Evolutionary conservation across 2,329 filamentous ascomycete genomes (phyloP).

Genomic region (Cytospora chrysosperma): DNA sequence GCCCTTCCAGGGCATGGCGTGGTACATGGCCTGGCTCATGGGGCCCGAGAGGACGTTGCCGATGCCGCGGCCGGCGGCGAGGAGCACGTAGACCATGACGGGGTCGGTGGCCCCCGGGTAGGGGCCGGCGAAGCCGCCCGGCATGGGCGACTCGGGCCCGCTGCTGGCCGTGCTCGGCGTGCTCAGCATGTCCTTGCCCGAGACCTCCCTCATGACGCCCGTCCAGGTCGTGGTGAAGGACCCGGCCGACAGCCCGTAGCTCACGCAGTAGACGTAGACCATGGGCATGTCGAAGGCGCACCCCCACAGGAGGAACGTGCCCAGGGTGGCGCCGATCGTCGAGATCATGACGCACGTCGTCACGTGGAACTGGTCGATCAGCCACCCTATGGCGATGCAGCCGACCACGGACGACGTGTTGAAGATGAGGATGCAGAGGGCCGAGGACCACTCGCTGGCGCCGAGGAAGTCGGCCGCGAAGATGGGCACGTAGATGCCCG

Average conservation of each 20-base stretch:
- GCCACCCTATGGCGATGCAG: slow-evolving; percentile 55
- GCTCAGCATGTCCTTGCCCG: slow-evolving; percentile 25
- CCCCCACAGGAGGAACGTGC: slow-evolving; percentile 63
- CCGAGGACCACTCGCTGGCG: slow-evolving; percentile 48
- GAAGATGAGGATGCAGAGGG: slow-evolving; percentile 57
- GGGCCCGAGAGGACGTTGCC: slow-evolving; percentile 60
- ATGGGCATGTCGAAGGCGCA: slow-evolving; percentile 51
- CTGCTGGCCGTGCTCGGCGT: slow-evolving; percentile 21
- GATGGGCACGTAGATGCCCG: slow-evolving; percentile 59
- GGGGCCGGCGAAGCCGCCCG: slow-evolving; percentile 7
- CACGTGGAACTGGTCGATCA: slow-evolving; percentile 55
- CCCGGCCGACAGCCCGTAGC: slow-evolving; percentile 65
- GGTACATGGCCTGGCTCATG: slow-evolving; percentile 53
- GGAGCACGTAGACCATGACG: slow-evolving; percentile 56
- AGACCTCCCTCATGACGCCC: slow-evolving; percentile 50
- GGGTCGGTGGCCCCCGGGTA: slow-evolving; percentile 38
- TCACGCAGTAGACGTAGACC: slow-evolving; percentile 58
- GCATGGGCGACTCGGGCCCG: slow-evolving; percentile 19
- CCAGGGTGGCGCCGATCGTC: slow-evolving; percentile 53
- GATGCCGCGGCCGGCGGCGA: slow-evolving; percentile 59
- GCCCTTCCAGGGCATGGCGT: slow-evolving; percentile 44
- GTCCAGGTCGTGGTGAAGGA: slow-evolving; percentile 64
- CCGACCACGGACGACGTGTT: slow-evolving; percentile 61
- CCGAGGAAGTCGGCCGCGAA: slow-evolving; percentile 53
- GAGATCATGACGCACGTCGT: slow-evolving; percentile 57